These are phyloP conservation scores for Nitzschia inconspicua DNA, from an alignment of 108 stramenopile species.

Conservation along the genomic window DNA sequence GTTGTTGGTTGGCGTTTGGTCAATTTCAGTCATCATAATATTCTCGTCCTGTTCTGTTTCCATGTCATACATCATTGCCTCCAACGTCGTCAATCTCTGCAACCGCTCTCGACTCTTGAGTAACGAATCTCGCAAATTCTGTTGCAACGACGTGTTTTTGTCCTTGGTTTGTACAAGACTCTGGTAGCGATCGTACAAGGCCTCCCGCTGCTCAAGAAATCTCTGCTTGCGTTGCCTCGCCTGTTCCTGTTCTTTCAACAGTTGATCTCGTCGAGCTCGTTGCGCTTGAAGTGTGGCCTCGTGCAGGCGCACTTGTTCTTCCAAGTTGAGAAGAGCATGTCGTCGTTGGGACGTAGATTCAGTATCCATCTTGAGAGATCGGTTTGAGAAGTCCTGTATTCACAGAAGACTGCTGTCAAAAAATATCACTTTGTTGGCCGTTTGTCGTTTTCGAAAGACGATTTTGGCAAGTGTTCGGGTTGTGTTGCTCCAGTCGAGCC, in stretches of 20 bases:
- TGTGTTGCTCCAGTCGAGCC: too few species aligned
- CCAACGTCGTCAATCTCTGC: constrained; percentile 6
- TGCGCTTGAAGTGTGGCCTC: not conserved
- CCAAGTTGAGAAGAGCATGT: not conserved
- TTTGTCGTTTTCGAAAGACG: too few species aligned
- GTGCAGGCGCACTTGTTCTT: constrained; percentile 1
- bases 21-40: too few species aligned
- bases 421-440: too few species aligned
- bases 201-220: not conserved
- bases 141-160: constrained; percentile 10
- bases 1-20: too few species aligned
- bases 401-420: too few species aligned
- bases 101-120: constrained; percentile 21
- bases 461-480: too few species aligned
- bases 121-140: constrained; percentile 19
- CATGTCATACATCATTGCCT: constrained; percentile 1
- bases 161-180: not conserved
- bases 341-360: too few species aligned
- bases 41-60: not conserved
- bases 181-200: not conserved
- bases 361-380: too few species aligned
- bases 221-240: not conserved
- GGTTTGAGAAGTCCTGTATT: too few species aligned
- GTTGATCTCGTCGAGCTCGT: not conserved
- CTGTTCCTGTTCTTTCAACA: not conserved